Conservation (phyloP, 75 land plant species). For the Cupressus sempervirens region DNA sequence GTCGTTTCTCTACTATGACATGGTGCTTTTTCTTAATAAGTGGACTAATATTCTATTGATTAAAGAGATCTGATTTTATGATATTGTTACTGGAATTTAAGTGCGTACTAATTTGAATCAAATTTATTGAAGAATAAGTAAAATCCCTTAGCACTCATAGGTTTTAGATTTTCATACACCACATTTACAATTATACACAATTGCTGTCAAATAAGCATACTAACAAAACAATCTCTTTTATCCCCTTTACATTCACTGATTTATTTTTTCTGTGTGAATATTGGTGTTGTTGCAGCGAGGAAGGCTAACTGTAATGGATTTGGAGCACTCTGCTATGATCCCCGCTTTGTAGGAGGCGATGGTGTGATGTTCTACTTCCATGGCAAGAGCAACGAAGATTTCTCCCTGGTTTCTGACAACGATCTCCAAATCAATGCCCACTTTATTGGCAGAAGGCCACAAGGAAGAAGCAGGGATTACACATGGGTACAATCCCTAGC, state of each 20-base stretch:
- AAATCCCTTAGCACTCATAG: too few relatives aligned
- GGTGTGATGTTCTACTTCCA: constrained; percentile 75
- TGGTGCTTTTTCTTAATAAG: neutral
- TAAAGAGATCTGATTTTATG: neutral
- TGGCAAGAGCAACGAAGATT: constrained; percentile 42
- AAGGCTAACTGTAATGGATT: constrained; percentile 32
- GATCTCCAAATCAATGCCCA: constrained; percentile 62
- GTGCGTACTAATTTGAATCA: too few relatives aligned
- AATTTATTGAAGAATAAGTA: too few relatives aligned
- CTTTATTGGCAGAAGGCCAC: constrained; percentile 39
- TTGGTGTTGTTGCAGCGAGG: constrained; percentile 12
- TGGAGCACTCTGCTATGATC: constrained; percentile 62
- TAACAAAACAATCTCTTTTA: too few relatives aligned
- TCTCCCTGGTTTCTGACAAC: constrained; percentile 49
- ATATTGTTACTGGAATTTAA: too few relatives aligned
- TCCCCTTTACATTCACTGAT: neutral
- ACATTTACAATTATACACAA: neutral
- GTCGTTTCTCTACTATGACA: too few relatives aligned
- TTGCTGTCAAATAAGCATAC: neutral
- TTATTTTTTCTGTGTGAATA: neutral
- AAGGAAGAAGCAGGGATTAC: constrained; percentile 34
- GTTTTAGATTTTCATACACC: neutral
- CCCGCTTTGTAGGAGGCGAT: constrained; percentile 68
- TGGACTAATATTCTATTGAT: too few relatives aligned
- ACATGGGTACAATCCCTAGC: constrained; percentile 47